These are phyloP conservation scores for Trametopsis cervina DNA, from an alignment of 768 basidiomycete genomes.

Conservation along the genomic window DNA sequence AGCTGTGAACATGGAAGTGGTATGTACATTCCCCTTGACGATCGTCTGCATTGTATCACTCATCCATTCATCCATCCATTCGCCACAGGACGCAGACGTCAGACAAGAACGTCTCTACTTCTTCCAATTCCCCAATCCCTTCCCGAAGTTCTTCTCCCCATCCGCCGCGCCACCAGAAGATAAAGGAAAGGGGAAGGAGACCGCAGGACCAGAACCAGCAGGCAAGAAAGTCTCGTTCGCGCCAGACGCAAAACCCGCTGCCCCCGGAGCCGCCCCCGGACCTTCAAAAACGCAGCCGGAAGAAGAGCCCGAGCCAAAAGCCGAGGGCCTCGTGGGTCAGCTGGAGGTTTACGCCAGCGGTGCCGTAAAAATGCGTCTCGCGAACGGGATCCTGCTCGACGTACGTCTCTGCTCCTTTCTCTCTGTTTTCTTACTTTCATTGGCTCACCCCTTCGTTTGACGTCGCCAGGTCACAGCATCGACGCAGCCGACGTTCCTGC, in stretches of 20 bases:
- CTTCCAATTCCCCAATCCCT: conserved; percentile 86
- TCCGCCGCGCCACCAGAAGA: conserved; percentile 25
- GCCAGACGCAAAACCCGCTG: conserved; percentile 47
- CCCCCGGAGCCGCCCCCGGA: conserved; percentile 21
- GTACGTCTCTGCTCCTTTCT: conserved; percentile 50
- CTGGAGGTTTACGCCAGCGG: conserved; percentile 85
- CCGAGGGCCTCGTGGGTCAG: conserved; percentile 79
- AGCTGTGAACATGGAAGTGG: conserved; percentile 35
- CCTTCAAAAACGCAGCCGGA: conserved; percentile 9
- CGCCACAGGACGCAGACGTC: conserved; percentile 37
- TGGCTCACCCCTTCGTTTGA: background rate
- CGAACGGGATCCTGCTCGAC: conserved; percentile 76
- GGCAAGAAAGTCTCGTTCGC: conserved; percentile 61
- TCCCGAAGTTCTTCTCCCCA: conserved; percentile 61
- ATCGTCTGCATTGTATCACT: background rate
- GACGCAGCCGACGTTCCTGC: conserved; percentile 81
- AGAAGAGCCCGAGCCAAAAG: conserved; percentile 21
- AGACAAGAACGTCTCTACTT: conserved; percentile 72
- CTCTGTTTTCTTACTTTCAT: conserved; percentile 1
- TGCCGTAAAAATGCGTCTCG: conserved; percentile 77
- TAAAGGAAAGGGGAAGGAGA: conserved; percentile 25
- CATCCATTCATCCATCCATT: conserved; percentile 1
- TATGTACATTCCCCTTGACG: background rate
- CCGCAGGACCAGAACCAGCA: conserved; percentile 19
- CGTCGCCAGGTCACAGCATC: conserved; percentile 63